Evolutionary conservation across 2,329 filamentous ascomycete genomes (phyloP).

Genomic region (Juglanconis juglandina): DNA sequence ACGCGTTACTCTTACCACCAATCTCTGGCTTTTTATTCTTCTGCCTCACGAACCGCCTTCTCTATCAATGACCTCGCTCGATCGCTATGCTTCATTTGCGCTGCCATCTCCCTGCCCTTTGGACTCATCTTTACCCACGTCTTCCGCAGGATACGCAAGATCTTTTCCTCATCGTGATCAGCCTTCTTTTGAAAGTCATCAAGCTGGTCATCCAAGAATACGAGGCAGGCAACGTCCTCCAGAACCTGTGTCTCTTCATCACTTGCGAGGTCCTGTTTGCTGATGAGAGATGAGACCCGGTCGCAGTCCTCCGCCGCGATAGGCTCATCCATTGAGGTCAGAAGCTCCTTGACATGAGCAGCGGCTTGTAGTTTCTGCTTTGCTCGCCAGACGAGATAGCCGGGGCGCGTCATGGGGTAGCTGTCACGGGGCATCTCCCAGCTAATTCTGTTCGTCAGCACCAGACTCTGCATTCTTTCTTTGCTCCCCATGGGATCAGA

Average conservation of each 20-base stretch:
- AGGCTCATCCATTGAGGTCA: conserved; percentile 36
- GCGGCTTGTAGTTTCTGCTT: conserved; percentile 67
- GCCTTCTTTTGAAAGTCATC: conserved; percentile 70
- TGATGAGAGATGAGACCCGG: conserved; percentile 67
- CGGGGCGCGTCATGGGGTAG: conserved; percentile 70
- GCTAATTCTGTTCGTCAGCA: conserved; percentile 27
- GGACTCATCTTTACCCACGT: conserved; percentile 75
- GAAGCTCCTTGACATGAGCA: conserved; percentile 52
- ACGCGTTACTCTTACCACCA: not conserved
- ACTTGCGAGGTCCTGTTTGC: conserved; percentile 69
- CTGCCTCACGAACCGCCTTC: conserved; percentile 50
- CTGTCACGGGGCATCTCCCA: conserved; percentile 76
- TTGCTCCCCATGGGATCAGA: conserved; percentile 3
- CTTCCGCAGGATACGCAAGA: conserved; percentile 66
- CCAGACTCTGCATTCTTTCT: not conserved
- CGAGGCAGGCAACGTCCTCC: conserved; percentile 82
- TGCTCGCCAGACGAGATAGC: conserved; percentile 78
- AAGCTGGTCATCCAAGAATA: conserved; percentile 84
- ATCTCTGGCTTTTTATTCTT: not conserved
- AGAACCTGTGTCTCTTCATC: conserved; percentile 66
- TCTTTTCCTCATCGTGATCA: conserved; percentile 71
- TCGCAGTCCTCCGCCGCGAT: conserved; percentile 50
- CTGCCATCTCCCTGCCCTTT: conserved; percentile 59
- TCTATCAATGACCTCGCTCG: conserved; percentile 58
- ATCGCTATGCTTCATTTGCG: conserved; percentile 63